These are phyloP conservation scores for Pleurotus sapidus DNA, from an alignment of 768 basidiomycete genomes.

Conservation along the genomic window DNA sequence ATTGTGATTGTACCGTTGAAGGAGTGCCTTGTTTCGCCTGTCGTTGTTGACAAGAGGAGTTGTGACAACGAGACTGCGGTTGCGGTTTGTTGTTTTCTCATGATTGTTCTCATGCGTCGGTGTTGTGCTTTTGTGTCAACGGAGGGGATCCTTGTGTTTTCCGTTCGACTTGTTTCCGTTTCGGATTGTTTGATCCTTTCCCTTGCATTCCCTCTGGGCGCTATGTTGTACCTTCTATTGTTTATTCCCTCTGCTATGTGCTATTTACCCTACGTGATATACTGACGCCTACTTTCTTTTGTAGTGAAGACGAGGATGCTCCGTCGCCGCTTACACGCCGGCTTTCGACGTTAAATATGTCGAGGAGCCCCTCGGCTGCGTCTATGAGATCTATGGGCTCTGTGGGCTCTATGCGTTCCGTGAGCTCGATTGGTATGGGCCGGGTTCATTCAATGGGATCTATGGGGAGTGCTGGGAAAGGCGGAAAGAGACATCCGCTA, in stretches of 20 bases:
- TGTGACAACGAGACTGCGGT: no score
- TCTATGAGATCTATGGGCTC: constrained; percentile 29
- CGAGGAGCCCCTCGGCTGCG: constrained; percentile 41
- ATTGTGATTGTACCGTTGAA: no score
- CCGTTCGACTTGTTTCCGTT: background rate
- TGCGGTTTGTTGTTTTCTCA: background rate
- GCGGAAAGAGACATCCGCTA: constrained; percentile 22
- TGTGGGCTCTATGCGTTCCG: background rate
- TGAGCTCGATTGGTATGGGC: no score
- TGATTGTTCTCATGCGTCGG: constrained; percentile 6
- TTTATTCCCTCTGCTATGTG: background rate
- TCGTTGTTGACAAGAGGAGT: no score
- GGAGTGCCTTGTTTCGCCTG: no score
- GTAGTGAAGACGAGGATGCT: constrained; percentile 71
- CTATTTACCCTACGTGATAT: background rate
- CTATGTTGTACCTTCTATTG: background rate
- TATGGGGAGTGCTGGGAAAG: no score
- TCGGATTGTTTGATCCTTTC: background rate
- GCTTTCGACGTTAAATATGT: constrained; percentile 54
- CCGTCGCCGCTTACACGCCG: constrained; percentile 65
- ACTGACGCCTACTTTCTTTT: constrained; percentile 3
- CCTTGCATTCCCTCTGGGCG: background rate
- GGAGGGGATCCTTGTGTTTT: background rate
- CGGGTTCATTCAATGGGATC: background rate
- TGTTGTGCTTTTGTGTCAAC: background rate